phyloP scores from a whole-genome alignment of 495 filamentous ascomycete species.

The Penicillium lividum region DNA sequence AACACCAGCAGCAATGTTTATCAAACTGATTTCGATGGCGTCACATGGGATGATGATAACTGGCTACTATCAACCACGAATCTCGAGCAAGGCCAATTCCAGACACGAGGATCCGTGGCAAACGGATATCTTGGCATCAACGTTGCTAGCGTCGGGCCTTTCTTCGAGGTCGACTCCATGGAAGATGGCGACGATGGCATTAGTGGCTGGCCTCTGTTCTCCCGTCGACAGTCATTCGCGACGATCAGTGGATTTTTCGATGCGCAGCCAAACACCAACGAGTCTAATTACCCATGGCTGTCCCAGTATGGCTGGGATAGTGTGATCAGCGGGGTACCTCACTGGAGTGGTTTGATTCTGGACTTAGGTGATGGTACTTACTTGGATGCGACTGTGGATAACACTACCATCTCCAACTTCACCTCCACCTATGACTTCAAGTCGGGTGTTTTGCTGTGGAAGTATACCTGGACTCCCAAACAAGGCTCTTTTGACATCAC shows the following conservation, averaged over 20 bases:
- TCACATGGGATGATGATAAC: conserved; percentile 64
- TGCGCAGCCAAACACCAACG: conserved; percentile 59
- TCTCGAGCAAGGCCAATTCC: conserved; percentile 61
- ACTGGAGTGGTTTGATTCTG: conserved; percentile 63
- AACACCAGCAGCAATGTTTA: conserved; percentile 39
- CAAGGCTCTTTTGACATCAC: conserved; percentile 54
- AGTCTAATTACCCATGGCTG: conserved; percentile 72
- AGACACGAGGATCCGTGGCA: conserved; percentile 62
- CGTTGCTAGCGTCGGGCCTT: conserved; percentile 66
- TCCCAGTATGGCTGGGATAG: conserved; percentile 71
- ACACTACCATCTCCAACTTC: conserved; percentile 60
- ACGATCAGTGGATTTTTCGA: conserved; percentile 77
- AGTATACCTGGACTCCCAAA: conserved; percentile 65
- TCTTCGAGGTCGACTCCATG: conserved; percentile 64
- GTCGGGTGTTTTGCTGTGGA: conserved; percentile 62
- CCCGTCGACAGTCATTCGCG: conserved; percentile 66
- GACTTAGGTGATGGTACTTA: conserved; percentile 57
- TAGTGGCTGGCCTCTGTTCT: conserved; percentile 75
- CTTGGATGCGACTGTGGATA: conserved; percentile 61
- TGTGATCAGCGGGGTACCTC: conserved; percentile 72
- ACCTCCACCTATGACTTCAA: conserved; percentile 63
- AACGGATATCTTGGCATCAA: conserved; percentile 63
- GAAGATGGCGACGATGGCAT: conserved; percentile 51
- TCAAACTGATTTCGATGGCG: conserved; percentile 48
- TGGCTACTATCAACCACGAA: conserved; percentile 60